These are phyloP conservation scores for Craspedostauros australis DNA, from an alignment of 108 stramenopile species.

Conservation along the genomic window DNA sequence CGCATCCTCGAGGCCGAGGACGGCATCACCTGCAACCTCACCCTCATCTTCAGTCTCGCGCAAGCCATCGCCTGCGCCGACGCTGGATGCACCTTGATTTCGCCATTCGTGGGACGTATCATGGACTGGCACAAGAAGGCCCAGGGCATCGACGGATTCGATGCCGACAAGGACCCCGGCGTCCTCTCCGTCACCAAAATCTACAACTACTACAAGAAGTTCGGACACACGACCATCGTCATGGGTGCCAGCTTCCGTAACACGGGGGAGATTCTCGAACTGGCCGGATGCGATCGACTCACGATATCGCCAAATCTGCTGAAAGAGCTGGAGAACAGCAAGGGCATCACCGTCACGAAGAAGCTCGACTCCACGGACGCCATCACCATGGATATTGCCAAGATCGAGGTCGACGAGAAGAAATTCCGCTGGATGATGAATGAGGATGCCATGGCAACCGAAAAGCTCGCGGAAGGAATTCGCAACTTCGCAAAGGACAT, in stretches of 20 bases:
- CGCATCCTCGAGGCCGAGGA: constrained; percentile 90
- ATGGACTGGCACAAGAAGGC: constrained; percentile 96
- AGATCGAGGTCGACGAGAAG: constrained; percentile 81
- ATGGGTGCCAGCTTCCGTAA: constrained; percentile 99
- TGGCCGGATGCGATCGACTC: constrained; percentile 84
- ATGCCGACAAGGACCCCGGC: constrained; percentile 90
- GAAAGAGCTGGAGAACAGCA: constrained; percentile 53
- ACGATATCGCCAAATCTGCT: constrained; percentile 81
- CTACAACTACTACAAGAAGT: constrained; percentile 99
- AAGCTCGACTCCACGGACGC: constrained; percentile 65
- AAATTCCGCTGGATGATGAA: constrained; percentile 95
- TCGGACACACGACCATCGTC: constrained; percentile 94
- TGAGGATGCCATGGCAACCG: constrained; percentile 97
- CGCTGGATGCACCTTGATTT: constrained; percentile 93
- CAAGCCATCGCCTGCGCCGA: constrained; percentile 99
- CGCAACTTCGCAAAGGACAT: constrained; percentile 91
- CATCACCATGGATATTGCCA: constrained; percentile 56
- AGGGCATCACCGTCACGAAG: constrained; percentile 19
- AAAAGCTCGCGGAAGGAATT: constrained; percentile 98
- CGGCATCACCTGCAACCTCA: constrained; percentile 98
- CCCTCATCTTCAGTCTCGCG: constrained; percentile 91
- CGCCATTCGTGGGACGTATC: constrained; percentile 99
- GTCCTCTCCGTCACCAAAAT: constrained; percentile 89
- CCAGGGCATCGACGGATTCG: constrained; percentile 65
- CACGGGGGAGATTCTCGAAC: constrained; percentile 74